Base-by-base conservation (phyloP, 345 rosid genomes). In the Euphorbia lathyris region DNA sequence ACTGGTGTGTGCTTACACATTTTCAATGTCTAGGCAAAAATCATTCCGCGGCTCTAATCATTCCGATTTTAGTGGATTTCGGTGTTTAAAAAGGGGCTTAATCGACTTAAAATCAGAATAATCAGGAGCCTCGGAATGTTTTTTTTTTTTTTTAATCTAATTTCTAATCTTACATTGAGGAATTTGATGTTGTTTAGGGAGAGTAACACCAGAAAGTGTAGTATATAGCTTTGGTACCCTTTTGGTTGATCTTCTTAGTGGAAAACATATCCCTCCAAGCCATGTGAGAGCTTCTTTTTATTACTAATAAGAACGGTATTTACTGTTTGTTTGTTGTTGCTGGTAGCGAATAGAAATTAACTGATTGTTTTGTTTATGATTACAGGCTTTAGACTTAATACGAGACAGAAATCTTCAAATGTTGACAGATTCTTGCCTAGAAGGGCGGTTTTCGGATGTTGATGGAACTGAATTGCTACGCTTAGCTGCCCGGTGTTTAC, bases 141-240 rank as follows among this genome's bases (percentile, higher is more conserved):
- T 7, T 34, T 34, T 34, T 34, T 34, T 34, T 34, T 34, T 34
- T 34, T 34, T 34, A 2, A 34, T 34, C 43, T 40, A 40, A 40
- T 40, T 40, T 40, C 43, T 34, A 27, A 36, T 20, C 22, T 11
- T 23, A 34, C 20, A 53, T 32, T 10, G 22, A 9, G 17, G 70
- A 53, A 30, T 30, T 16, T 56, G 14, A 40, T 59, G 27, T 70
- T 75, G 9, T 74, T 68, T 70, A 94, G 97, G 98, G 51, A 88
- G 97, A 22, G 92, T 94, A 63, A 91, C 90, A 1, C 87, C 97
- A 65, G 99, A 94, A 76, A 94, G 99, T 77, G 99, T 91, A 66
- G 87, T 91, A 79, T 94, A 94, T 80, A 94, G 97, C 77, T 94
- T 91, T 75, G 97, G 99, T 63, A 94, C 97, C 62, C 90, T 94